A percentile compares a stretch with the other conserved stretches of the same genome.
Evolutionary conservation across 2,329 filamentous ascomycete genomes (phyloP).

Genomic region (Lecanicillium sp.): DNA sequence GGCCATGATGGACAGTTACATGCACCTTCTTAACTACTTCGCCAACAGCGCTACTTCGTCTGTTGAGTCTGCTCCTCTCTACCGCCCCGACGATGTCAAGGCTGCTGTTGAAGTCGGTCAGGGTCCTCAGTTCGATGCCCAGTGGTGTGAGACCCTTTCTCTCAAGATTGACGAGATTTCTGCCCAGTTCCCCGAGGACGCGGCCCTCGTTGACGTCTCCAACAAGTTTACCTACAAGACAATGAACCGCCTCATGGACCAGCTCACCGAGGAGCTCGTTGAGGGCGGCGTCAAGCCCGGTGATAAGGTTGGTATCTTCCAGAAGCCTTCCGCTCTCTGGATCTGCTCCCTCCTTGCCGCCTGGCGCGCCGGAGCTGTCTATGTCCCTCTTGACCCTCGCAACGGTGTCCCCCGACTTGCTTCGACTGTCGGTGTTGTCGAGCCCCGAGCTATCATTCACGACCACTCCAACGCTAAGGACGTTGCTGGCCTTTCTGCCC

Average conservation of each 20-base stretch:
- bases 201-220: constrained; percentile 1
- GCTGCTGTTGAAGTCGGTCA: constrained; percentile 9
- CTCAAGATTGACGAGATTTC: constrained; percentile 10
- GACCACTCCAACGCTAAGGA: constrained; percentile 13
- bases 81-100: constrained; percentile 8
- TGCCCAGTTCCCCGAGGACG: background rate
- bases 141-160: constrained; percentile 12
- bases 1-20: constrained; percentile 15
- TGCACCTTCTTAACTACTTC: constrained; percentile 15
- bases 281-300: constrained; percentile 16
- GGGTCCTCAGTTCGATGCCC: constrained; percentile 4
- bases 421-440: constrained; percentile 17
- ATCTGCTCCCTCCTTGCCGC: constrained; percentile 36
- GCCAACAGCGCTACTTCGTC: constrained; percentile 26
- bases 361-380: constrained; percentile 30
- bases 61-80: constrained; percentile 10
- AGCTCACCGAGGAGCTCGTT: constrained; percentile 7
- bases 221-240: constrained; percentile 7
- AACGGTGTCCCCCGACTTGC: constrained; percentile 10
- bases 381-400: constrained; percentile 35
- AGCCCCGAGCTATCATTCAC: constrained; percentile 23
- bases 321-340: constrained; percentile 27
- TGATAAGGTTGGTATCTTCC: constrained; percentile 18
- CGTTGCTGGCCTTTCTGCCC: constrained; percentile 8
- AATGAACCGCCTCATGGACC: constrained; percentile 11